Conservation (phyloP, 371 early-diverging fungal species). For the Modicella reniformis region DNA sequence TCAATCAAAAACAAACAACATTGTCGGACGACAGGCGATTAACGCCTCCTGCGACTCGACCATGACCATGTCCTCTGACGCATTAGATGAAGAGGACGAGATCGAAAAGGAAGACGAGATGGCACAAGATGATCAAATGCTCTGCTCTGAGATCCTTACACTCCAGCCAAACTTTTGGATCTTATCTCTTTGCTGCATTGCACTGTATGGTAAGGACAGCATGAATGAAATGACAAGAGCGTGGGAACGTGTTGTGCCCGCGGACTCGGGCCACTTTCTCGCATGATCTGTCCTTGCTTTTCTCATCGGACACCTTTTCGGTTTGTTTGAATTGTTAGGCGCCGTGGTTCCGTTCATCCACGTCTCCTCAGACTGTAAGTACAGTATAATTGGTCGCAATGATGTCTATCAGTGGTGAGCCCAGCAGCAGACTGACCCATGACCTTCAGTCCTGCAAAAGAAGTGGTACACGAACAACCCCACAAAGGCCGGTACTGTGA, state of each 20-base stretch:
- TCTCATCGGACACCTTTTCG: background rate
- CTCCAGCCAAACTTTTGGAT: slow-evolving; percentile 55
- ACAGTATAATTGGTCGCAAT: background rate
- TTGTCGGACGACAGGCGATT: slow-evolving; percentile 32
- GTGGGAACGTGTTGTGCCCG: background rate
- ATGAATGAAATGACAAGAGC: background rate
- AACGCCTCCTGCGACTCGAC: slow-evolving; percentile 37
- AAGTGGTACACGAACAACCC: slow-evolving; percentile 60
- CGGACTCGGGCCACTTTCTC: background rate
- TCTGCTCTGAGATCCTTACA: slow-evolving; percentile 31
- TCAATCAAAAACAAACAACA: slow-evolving; percentile 32
- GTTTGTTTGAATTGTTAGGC: slow-evolving; percentile 25
- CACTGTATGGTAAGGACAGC: slow-evolving; percentile 45
- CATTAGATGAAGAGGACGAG: slow-evolving; percentile 45
- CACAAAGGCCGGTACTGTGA: slow-evolving; percentile 62
- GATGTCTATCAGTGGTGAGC: background rate
- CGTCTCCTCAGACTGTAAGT: slow-evolving; percentile 57
- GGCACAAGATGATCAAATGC: slow-evolving; percentile 54
- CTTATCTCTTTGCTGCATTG: slow-evolving; percentile 45
- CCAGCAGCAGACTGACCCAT: background rate
- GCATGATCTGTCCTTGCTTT: slow-evolving; percentile 1
- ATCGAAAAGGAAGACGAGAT: slow-evolving; percentile 47
- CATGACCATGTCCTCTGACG: slow-evolving; percentile 41
- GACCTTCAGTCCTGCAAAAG: slow-evolving; percentile 55
- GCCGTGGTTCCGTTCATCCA: slow-evolving; percentile 57